Evolutionary conservation across 208 protist species (phyloP), one percentile per base, ranked within the genome.

Genomic region (Crithidia sp.): DNA sequence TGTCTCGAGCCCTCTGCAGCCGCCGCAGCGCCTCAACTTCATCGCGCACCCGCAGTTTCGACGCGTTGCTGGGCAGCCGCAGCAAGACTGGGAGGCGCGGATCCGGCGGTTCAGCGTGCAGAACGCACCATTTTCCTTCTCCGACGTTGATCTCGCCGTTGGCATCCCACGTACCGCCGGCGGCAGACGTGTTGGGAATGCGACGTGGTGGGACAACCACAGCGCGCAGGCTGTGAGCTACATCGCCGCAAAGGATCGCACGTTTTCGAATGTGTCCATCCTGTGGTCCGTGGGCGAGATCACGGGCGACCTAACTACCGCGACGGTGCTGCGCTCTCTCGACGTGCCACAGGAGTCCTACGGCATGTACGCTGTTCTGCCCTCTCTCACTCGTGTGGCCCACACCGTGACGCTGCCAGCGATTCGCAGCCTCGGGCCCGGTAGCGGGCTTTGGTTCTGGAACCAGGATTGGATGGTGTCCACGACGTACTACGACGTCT

Each of bases 271-370:
- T 55, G 71, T 72, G 13, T 72, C 82, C 2, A 10, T 82, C 7
- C 62, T 83, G 58, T 81, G 67, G 69, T 79, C 77, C 7, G 65
- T 79, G 28, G 82, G 82, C 12, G 71, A 79, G 43, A 47, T 80
- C 17, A 79, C 72, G 5, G 82, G 75, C 36, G 79, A 83, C 70
- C 17, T 76, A 19, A 45, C 62, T 0, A 80, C 79, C 2, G 37
- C 77, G 28, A 80, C 72, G 49, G 68, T 80, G 49, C 53, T 76
- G 5, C 53, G 47, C 28, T 83, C 82, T 2, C 36, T 87, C 9
- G 53, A 76, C 3, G 66, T 60, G 9, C 49, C 53, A 16, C 50
- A 58, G 41, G 67, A 82, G 53, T 62, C 54, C n/a, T 87, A 87
- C 67, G 56, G 60, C 9, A 50, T 87, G 8, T 61, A 66, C 36